These are phyloP conservation scores for Mycena filopes DNA, from an alignment of 768 basidiomycete genomes.

Conservation along the genomic window DNA sequence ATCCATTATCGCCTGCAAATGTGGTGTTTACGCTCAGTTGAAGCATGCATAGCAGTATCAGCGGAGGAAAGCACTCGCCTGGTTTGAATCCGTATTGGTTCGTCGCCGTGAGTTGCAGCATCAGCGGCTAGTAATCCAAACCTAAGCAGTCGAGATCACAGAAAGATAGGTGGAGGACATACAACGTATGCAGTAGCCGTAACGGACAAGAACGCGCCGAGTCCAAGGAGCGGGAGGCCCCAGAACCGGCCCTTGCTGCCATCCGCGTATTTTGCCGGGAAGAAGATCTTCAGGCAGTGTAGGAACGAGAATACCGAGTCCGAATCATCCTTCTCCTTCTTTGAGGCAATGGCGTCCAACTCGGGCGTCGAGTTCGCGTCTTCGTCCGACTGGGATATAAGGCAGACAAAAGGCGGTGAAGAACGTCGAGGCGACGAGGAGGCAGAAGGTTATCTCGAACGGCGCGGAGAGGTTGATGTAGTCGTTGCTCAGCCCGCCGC, in stretches of 20 bases:
- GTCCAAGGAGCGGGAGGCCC: conserved; percentile 21
- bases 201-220: conserved; percentile 21
- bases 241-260: conserved; percentile 10
- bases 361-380: neutral
- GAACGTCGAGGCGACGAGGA: conserved; percentile 25
- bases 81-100: conserved; percentile 32
- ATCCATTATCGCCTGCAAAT: conserved; percentile 29
- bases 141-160: neutral
- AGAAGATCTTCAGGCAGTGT: conserved; percentile 22
- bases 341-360: neutral
- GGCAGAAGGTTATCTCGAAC: conserved; percentile 30
- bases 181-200: conserved; percentile 28
- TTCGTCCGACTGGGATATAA: conserved; percentile 20
- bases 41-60: no score
- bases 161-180: neutral
- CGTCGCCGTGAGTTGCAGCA: conserved; percentile 33
- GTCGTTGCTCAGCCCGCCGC: conserved; percentile 21
- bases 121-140: conserved; percentile 20
- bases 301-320: conserved; percentile 16
- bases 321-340: conserved; percentile 4
- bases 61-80: no score
- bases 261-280: conserved; percentile 17
- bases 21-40: no score
- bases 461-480: conserved; percentile 24
- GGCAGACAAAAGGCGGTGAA: conserved; percentile 21